Conservation (phyloP, 2,329 filamentous ascomycete genomes). For the Epichloe coenophiala region DNA sequence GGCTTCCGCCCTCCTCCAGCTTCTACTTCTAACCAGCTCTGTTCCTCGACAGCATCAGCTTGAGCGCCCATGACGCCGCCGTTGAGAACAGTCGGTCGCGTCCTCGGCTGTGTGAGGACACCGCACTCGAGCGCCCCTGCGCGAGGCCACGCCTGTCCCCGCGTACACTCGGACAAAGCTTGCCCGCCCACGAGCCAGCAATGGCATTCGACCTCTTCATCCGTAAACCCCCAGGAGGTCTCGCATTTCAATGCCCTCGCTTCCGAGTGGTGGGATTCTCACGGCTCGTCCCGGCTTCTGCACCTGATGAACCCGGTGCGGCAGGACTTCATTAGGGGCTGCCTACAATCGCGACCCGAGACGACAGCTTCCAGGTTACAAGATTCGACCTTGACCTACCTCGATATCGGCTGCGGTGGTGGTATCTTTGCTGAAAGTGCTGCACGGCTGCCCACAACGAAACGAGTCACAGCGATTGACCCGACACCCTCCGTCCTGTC, state of each 20-base stretch:
- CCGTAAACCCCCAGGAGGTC: conserved; percentile 77
- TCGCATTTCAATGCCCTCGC: conserved; percentile 91
- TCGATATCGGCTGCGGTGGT: conserved; percentile 91
- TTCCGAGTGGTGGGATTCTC: conserved; percentile 92
- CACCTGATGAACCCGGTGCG: conserved; percentile 97
- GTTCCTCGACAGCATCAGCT: not conserved
- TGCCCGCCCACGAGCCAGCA: not conserved
- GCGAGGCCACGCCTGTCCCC: not conserved
- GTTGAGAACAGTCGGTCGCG: not conserved
- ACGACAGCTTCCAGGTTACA: conserved; percentile 15
- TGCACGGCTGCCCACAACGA: conserved; percentile 51
- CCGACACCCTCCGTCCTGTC: conserved; percentile 60
- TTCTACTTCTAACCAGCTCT: not conserved
- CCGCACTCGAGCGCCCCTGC: not conserved
- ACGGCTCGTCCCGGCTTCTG: conserved; percentile 80
- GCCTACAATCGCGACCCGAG: conserved; percentile 41
- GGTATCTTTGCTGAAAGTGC: conserved; percentile 91
- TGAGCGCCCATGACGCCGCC: not conserved
- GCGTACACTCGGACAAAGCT: not conserved
- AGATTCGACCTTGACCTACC: conserved; percentile 43
- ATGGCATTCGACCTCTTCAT: conserved; percentile 34
- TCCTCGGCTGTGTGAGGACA: not conserved
- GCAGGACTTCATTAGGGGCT: conserved; percentile 76
- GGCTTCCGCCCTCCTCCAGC: not conserved
- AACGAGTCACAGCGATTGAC: conserved; percentile 61